phyloP scores from a whole-genome alignment of 495 filamentous ascomycete species.

The Xeromyces bisporus region DNA sequence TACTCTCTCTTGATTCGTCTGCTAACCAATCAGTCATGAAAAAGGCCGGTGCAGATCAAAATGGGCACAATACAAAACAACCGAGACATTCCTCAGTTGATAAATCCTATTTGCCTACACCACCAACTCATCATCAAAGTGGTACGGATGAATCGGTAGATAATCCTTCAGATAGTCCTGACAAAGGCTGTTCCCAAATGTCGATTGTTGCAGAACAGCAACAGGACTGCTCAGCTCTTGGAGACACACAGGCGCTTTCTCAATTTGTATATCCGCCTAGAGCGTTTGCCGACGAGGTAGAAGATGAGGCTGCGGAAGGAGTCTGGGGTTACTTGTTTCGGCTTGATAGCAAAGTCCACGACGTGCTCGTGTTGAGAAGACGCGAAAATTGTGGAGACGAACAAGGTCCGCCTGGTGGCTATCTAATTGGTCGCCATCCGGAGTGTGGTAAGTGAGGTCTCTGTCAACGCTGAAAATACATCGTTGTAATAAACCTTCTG shows the following conservation, averaged over 20 bases:
- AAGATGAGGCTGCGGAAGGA: conserved; percentile 64
- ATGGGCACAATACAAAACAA: conserved; percentile 31
- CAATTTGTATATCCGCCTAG: conserved; percentile 64
- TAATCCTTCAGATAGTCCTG: conserved; percentile 50
- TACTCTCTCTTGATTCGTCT: neutral
- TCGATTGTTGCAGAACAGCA: conserved; percentile 40
- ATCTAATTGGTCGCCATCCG: conserved; percentile 78
- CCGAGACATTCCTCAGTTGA: conserved; percentile 40
- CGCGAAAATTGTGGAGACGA: conserved; percentile 44
- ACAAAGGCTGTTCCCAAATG: conserved; percentile 34
- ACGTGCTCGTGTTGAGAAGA: conserved; percentile 57
- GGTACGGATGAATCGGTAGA: conserved; percentile 58
- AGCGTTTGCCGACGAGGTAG: conserved; percentile 62
- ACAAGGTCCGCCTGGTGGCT: conserved; percentile 59
- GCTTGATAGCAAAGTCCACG: conserved; percentile 47
- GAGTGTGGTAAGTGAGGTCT: conserved; percentile 85
- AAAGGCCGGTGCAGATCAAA: conserved; percentile 24
- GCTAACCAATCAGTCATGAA: conserved; percentile 3
- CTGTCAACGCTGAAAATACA: too few species aligned
- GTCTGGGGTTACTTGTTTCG: conserved; percentile 94
- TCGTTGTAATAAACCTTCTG: neutral
- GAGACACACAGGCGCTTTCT: conserved; percentile 50
- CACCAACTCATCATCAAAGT: conserved; percentile 45
- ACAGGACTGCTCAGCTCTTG: conserved; percentile 50
- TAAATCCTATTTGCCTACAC: conserved; percentile 62